Base-by-base conservation (phyloP, 2,329 filamentous ascomycete species). In the Fusarium clavum region DNA sequence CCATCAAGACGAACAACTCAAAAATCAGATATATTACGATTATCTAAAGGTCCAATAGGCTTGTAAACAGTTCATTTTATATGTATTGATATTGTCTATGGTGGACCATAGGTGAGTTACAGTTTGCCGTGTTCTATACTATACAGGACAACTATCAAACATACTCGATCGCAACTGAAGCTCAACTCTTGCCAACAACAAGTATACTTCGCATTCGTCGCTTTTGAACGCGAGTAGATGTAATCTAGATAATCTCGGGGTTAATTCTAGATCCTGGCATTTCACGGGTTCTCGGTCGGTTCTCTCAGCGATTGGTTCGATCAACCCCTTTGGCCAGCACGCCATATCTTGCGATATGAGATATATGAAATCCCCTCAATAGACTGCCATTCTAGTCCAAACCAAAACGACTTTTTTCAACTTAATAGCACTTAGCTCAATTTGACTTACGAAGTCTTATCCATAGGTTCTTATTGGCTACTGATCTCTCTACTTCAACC, bases 201-300 rank as follows among this genome's bases (percentile, higher is more conserved):
- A 38, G 9, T 43, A 22, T 16, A 10, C 16, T 11, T 16, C 9
- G 3, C 9, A 24, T 11, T 16, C 14, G 7, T 16, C 9, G 11
- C 4, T 24, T 12, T 11, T 4, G 6, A 44, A 7, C 4, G 20
- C 10, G 13, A 12, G 3, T 12, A 16, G 6, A 16, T 2, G 20
- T 13, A 22, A 29, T 18, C 38, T 16, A 27, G 18, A 29, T 13
- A 14, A 47, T 47, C 24, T 47, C 25, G 25, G 45, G 49, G 24
- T 27, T 25, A 43, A 43, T 43, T 53, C 49, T 43, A 27, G 49
- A 43, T 53, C 38, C 24, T 53, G 32, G 18, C 24, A 18, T 18
- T 69, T 25, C 20, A 46, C 61, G 60, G 67, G 34, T 2, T 72
- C 61, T 75, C 73, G 72, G 73, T 57, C 73, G 69, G 70, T 27